Evolutionary conservation across 371 early-diverging fungal species (phyloP).

Genomic region (Actinomortierella wolfii): DNA sequence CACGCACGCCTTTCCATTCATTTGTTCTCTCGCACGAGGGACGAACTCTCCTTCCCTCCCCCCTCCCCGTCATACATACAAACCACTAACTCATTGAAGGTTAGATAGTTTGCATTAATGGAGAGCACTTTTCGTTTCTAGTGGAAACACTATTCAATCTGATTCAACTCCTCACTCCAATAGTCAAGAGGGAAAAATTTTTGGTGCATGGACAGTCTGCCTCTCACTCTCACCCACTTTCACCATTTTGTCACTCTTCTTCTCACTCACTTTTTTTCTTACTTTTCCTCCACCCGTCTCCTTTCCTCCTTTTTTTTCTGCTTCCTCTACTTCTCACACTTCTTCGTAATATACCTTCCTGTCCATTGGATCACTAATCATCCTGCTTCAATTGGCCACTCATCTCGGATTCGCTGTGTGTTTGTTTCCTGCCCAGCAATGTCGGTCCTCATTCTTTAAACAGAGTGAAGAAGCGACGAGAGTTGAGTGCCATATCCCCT

Average conservation of each 20-base stretch:
- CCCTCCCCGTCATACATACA: too few relatives aligned
- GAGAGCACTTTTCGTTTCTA: too few relatives aligned
- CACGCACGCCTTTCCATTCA: too few relatives aligned
- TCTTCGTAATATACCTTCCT: not conserved
- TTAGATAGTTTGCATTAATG: too few relatives aligned
- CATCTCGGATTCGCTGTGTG: not conserved
- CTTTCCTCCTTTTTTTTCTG: not conserved
- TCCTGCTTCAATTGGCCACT: constrained; percentile 2
- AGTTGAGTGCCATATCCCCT: not conserved
- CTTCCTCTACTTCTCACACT: constrained; percentile 6
- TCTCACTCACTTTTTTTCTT: constrained; percentile 5
- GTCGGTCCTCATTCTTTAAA: not conserved
- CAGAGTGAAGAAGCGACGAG: not conserved
- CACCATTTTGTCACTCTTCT: not conserved
- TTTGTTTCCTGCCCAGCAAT: not conserved
- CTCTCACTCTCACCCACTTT: not conserved
- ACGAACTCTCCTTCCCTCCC: too few relatives aligned
- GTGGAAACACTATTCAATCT: not conserved
- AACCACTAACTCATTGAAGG: too few relatives aligned
- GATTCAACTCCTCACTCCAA: not conserved
- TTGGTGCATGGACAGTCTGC: not conserved
- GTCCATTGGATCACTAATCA: not conserved
- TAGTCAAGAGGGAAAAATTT: not conserved
- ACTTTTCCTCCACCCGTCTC: not conserved
- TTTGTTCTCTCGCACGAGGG: too few relatives aligned